Evolutionary conservation across 2,329 filamentous ascomycete genomes (phyloP).

Genomic region (Thielaviopsis ethacetica): DNA sequence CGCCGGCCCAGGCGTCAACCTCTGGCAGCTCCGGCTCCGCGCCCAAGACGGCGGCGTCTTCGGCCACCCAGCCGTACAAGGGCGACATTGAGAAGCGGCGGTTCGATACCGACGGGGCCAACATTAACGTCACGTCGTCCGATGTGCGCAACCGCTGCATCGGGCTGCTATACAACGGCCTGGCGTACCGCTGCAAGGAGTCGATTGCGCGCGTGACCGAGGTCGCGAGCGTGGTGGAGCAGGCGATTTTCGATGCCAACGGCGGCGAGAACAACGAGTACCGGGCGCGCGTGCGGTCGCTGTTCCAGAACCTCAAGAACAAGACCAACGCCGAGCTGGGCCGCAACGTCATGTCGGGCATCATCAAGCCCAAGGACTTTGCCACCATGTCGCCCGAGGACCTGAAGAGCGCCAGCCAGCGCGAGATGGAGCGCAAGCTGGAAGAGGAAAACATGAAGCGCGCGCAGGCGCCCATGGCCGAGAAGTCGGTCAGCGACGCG

Average conservation of each 20-base stretch:
- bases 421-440: conserved; percentile 57
- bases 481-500: conserved; percentile 78
- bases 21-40: conserved; percentile 21
- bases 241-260: conserved; percentile 53
- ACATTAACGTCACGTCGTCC: conserved; percentile 59
- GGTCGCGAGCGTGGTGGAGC: conserved; percentile 67
- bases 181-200: conserved; percentile 55
- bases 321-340: conserved; percentile 70
- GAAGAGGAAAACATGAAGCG: conserved; percentile 92
- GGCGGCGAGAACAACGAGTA: conserved; percentile 59
- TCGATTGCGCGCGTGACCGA: conserved; percentile 56
- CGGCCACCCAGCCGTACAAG: conserved; percentile 29
- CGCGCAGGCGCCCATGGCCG: conserved; percentile 81
- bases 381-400: conserved; percentile 81
- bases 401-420: conserved; percentile 73
- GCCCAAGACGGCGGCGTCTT: conserved; percentile 19
- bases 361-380: conserved; percentile 56
- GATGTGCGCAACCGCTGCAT: conserved; percentile 68
- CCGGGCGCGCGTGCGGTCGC: conserved; percentile 73
- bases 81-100: conserved; percentile 65
- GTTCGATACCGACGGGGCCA: conserved; percentile 65
- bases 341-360: conserved; percentile 55
- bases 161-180: conserved; percentile 83
- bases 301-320: conserved; percentile 91
- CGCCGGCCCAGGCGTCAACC: conserved; percentile 25